Base-by-base conservation (phyloP, 371 early-diverging fungal species). In the Saksenaea oblongispora region DNA sequence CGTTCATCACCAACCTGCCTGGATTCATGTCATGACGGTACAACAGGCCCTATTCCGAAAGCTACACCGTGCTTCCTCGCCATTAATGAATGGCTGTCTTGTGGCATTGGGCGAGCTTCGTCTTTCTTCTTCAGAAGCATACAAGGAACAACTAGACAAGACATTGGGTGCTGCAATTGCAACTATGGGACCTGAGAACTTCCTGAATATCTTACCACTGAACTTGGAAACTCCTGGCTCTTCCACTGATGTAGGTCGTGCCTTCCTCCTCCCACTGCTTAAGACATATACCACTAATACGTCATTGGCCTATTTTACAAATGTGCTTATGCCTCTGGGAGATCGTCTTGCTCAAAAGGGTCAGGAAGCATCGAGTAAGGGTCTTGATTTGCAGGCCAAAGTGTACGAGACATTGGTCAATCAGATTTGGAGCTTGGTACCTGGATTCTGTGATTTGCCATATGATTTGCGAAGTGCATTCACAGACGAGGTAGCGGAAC, bases 381-480 rank as follows among this genome's bases (percentile, higher is more conserved):
- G 87, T 44, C 78, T 86, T 22, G 86, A 79, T 27, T 82, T 93
- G 64, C 93, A 95, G 82, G 90, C 93, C 63, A 97, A 98, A 77
- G 86, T 98, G 39, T 95, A 91, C 70, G 91, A 90, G 58, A 95
- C 97, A 0, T 76, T 98, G 42, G 87, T 84, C 26, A 84, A 89
- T 34, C 98, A 98, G 78, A 85, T 95, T 44, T 98, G 97, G 94
- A 86, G 89, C 28, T 75, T 96, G 54, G 83, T 95, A 27, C 93
- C 93, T 14, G 92, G 91, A 11, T 90, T 96, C 69, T 94, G 94
- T 69, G 87, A 89, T 35, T 66, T 90, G 10, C 96, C 97, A n/a
- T 62, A 69, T 14, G 97, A 96, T 68, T 69, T 95, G 31, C 41
- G 71, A 26, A 57, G 54, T 14, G 77, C 89, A 0, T 88, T 90